These are phyloP conservation scores for Claviceps maximensis DNA, from an alignment of 2,329 filamentous ascomycete genomes.

Conservation along the genomic window DNA sequence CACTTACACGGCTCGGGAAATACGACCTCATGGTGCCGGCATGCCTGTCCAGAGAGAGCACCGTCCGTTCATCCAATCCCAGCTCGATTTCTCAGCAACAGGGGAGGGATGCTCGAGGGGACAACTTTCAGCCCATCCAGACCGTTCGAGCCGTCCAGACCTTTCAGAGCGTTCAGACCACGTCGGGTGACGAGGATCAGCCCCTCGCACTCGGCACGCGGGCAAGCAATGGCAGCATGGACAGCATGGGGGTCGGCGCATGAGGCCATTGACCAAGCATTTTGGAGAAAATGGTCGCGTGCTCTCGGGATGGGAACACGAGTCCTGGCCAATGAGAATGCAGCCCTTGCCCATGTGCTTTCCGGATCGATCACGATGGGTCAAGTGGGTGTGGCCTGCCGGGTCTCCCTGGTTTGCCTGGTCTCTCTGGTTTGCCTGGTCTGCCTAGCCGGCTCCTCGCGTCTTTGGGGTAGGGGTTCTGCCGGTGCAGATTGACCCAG, in stretches of 20 bases:
- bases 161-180: neutral
- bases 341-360: constrained; percentile 21
- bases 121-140: no score
- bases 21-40: neutral
- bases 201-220: neutral
- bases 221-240: neutral
- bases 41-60: no score
- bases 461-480: neutral
- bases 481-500: neutral
- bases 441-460: neutral
- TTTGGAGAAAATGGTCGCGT: constrained; percentile 31
- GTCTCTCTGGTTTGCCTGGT: no score
- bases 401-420: no score
- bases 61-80: no score
- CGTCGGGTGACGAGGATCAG: neutral
- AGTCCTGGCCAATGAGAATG: constrained; percentile 20
- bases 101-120: no score
- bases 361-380: neutral
- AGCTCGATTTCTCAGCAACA: no score
- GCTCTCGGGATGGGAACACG: constrained; percentile 16
- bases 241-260: neutral
- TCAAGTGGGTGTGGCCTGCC: neutral
- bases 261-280: constrained; percentile 26
- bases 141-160: neutral
- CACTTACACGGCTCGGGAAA: neutral